Base-by-base conservation (phyloP, 108 stramenopile species). In the Chaetoceros muelleri region DNA sequence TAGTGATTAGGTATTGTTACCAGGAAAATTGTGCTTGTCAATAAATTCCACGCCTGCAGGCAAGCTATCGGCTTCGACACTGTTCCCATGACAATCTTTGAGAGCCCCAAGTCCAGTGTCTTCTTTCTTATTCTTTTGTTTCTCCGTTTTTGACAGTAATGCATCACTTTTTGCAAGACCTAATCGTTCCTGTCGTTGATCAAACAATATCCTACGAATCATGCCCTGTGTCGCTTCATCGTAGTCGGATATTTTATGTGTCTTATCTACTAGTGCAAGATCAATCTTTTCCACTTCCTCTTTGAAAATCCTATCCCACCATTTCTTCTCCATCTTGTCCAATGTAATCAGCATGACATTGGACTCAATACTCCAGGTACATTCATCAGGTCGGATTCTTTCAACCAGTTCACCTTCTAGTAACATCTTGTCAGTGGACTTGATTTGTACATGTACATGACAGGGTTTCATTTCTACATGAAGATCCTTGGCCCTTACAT, bases 171-270 rank as follows among this genome's bases (percentile, higher is more conserved):
- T 78, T 0, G 84, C 75, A 28, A 74, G 46, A 0, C 81, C 85
- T 44, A 69, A 40, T 3, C 76, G 64, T 58, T 80, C 74, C 72
- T 87, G 84, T 25, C 75, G 66, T 55, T 89, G 85, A 58, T 93
- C 84, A 67, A 80, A 81, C 34, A 93, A 76, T 28, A 86, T 85
- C 49, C 75, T 80, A 19, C 92, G 74, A 55, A 93, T 71, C 44
- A 74, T 57, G 0, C 71, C 85, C 60, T 93, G 92, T 10, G 86
- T 89, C 46, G 77, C 66, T 3, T 82, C 86, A 28, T 92, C 90
- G 55, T 92, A 92, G 19, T 80, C 78, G 3, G 54, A 55, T 54
- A 89, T 85, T 44, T 71, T 70, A 46, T 80, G 77, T 10, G 83
- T 74, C 2, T 77, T 81, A 55, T 93, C 87, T 30, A 87, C 87